Percentiles rank a stretch among this genome's conserved stretches.
phyloP scores from a whole-genome alignment of 306 rosid species.

The Cucurbita maxima region DNA sequence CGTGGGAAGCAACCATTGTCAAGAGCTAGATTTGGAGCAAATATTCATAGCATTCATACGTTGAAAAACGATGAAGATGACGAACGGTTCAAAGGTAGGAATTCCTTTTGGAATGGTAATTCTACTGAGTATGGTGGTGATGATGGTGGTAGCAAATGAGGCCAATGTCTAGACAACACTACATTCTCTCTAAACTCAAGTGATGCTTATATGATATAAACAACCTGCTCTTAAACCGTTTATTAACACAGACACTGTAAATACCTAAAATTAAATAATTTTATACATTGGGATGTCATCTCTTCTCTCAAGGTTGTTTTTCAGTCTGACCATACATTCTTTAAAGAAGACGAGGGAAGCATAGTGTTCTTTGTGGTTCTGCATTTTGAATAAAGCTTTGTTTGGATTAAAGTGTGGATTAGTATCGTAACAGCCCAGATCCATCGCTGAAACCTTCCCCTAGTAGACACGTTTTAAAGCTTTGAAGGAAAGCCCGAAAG shows the following conservation, averaged over 20 bases:
- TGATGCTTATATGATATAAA: neutral
- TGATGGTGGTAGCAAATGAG: slow-evolving; percentile 18
- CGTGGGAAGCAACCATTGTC: slow-evolving; percentile 4
- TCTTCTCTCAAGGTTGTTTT: neutral
- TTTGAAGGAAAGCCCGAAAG: too few species aligned
- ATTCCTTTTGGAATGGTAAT: slow-evolving; percentile 52
- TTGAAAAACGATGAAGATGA: slow-evolving; percentile 39
- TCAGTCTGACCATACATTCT: neutral
- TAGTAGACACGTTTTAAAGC: too few species aligned
- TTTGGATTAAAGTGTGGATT: too few species aligned
- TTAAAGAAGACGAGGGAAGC: neutral
- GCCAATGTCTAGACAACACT: neutral
- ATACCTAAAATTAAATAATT: neutral
- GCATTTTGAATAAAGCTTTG: neutral
- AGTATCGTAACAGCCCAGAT: too few species aligned
- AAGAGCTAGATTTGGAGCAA: slow-evolving; percentile 27
- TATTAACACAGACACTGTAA: neutral
- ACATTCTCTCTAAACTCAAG: neutral
- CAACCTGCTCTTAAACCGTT: neutral
- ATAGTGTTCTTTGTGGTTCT: neutral
- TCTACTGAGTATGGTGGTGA: slow-evolving; percentile 53
- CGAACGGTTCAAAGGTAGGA: slow-evolving; percentile 21
- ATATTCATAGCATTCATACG: slow-evolving; percentile 45
- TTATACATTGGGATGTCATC: neutral
- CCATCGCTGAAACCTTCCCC: too few species aligned